Evolutionary conservation across 257 asterid species (phyloP).

Genomic region (Echium plantagineum): DNA sequence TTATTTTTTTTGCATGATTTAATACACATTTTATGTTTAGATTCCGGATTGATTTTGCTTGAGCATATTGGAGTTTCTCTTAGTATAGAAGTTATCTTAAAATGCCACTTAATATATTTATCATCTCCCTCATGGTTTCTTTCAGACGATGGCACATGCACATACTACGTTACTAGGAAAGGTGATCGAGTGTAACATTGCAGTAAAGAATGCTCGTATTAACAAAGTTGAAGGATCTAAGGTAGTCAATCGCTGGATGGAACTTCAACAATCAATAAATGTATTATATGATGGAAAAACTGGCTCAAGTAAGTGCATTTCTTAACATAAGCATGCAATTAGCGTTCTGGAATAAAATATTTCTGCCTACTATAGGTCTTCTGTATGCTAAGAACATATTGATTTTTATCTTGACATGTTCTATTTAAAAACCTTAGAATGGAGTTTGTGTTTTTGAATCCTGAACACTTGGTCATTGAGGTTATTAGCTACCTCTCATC

Average conservation of each 20-base stretch:
- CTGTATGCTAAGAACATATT: not conserved
- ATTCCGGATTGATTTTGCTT: too few relatives aligned
- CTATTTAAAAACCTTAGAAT: too few relatives aligned
- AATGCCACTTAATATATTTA: too few relatives aligned
- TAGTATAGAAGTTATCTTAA: too few relatives aligned
- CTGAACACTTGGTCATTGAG: too few relatives aligned
- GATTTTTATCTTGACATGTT: not conserved
- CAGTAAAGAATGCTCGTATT: slow-evolving; percentile 55
- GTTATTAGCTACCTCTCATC: too few relatives aligned
- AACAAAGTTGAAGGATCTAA: slow-evolving; percentile 42
- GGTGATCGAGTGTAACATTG: slow-evolving; percentile 68
- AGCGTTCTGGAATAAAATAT: not conserved
- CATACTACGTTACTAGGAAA: slow-evolving; percentile 71
- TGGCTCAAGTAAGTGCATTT: slow-evolving; percentile 42
- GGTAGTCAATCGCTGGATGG: slow-evolving; percentile 68
- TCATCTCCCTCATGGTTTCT: not conserved
- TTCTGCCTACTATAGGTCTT: not conserved
- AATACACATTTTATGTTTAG: too few relatives aligned
- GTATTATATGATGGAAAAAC: slow-evolving; percentile 74
- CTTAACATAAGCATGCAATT: not conserved
- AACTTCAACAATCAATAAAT: slow-evolving; percentile 83
- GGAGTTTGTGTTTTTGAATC: not conserved
- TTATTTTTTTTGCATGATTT: too few relatives aligned
- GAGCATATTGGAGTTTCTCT: too few relatives aligned
- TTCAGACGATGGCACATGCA: slow-evolving; percentile 90